Evolutionary conservation across 1,139 yeast species (phyloP), one percentile per base, ranked within the genome.

Genomic region (Candida sanyaensis): DNA sequence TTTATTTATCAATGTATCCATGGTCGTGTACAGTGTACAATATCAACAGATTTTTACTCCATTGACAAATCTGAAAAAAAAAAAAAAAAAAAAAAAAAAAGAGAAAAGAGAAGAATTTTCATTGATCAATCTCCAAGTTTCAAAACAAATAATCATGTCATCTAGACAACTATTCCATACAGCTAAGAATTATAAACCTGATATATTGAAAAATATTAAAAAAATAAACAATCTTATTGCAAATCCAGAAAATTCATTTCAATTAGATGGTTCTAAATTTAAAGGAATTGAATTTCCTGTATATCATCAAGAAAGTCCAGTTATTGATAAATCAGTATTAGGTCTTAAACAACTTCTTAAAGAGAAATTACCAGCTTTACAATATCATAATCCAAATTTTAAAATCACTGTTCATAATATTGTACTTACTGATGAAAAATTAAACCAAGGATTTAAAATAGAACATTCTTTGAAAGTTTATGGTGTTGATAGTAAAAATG

Each of bases 311-410:
- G 26, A 30, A 12, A 6, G 9, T 26, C 43, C 45, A 10, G 13
- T 17, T 46, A 58, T 58, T 17, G 64, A 65, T 48, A 64, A 62
- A 28, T 69, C 74, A 10, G 63, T 75, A 10, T 57, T 62, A 13
- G 80, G 80, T 1, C 61, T 75, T 50, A 69, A 66, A 55, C 64
- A 67, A 47, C 88, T 91, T 67, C 88, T 96, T 95, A 81, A 80
- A 59, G 70, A 75, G 44, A 79, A 83, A 65, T 72, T 90, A 50
- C 96, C 96, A 21, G 83, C 90, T 11, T 73, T 91, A 50, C 86
- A 84, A 62, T 91, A 88, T 66, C 92, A 89, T 69, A 91, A 91
- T 65, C 93, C 93, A 29, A 71, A 73, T 38, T 62, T 88, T 32
- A 78, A 81, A 32, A 83, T 89, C 50, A 75, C 80, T 28, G 86